phyloP scores from a whole-genome alignment of 2,329 filamentous ascomycete genomes.

The Xylariomycetidae sp. region DNA sequence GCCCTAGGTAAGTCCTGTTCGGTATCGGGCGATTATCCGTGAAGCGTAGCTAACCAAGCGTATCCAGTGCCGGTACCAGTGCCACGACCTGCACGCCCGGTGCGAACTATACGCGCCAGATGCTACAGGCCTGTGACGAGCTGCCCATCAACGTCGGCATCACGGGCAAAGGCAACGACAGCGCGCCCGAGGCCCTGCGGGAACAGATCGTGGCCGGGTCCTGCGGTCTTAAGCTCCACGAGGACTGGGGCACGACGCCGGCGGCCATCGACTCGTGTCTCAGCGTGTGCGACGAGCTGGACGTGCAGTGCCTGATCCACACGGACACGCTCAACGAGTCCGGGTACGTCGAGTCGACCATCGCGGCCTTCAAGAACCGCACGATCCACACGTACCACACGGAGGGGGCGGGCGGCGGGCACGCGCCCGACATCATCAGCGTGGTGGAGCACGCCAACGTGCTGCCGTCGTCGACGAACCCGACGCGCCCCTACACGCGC shows the following conservation, averaged over 20 bases:
- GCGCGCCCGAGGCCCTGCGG: slow-evolving; percentile 61
- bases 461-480: slow-evolving; percentile 86
- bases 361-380: slow-evolving; percentile 77
- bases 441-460: slow-evolving; percentile 88
- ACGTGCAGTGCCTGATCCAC: slow-evolving; percentile 91
- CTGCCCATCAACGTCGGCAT: slow-evolving; percentile 86
- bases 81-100: slow-evolving; percentile 93
- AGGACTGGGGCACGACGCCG: slow-evolving; percentile 92
- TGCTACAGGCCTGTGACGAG: slow-evolving; percentile 81
- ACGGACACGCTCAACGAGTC: slow-evolving; percentile 96
- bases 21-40: too few species aligned
- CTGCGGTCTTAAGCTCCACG: slow-evolving; percentile 88
- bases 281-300: slow-evolving; percentile 79
- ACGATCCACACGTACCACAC: slow-evolving; percentile 97
- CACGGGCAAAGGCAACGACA: slow-evolving; percentile 91
- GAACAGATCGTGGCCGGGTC: slow-evolving; percentile 81
- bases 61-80: slow-evolving; percentile 71
- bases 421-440: slow-evolving; percentile 92
- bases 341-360: slow-evolving; percentile 91
- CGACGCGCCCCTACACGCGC: slow-evolving; percentile 81
- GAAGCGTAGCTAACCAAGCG: neutral
- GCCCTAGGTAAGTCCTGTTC: slow-evolving; percentile 71
- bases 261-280: slow-evolving; percentile 88
- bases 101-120: slow-evolving; percentile 74
- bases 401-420: slow-evolving; percentile 89